phyloP scores from a whole-genome alignment of 306 rosid genomes.

The Morella rubra region DNA sequence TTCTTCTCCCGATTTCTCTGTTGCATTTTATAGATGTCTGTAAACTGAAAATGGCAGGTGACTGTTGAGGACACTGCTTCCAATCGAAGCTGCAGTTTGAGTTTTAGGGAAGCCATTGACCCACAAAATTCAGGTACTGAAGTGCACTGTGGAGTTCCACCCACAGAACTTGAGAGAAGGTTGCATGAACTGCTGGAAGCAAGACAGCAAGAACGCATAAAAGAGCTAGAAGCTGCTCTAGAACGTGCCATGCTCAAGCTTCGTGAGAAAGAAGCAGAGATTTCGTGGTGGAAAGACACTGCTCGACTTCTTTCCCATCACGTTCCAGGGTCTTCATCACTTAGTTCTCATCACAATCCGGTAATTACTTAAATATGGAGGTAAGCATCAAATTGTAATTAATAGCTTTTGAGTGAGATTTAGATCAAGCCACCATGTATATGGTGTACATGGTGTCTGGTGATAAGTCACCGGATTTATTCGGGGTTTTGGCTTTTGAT shows the following conservation, averaged over 20 bases:
- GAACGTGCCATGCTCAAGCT: slow-evolving; percentile 55
- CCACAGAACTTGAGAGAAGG: slow-evolving; percentile 71
- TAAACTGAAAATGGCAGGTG: slow-evolving; percentile 47
- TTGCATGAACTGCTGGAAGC: slow-evolving; percentile 74
- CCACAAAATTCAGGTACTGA: slow-evolving; percentile 45
- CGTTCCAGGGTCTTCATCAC: slow-evolving; percentile 49
- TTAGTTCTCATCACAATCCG: slow-evolving; percentile 48
- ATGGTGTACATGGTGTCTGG: slow-evolving; percentile 15
- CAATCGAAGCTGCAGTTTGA: slow-evolving; percentile 30
- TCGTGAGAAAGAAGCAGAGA: slow-evolving; percentile 61
- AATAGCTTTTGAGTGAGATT: slow-evolving; percentile 28
- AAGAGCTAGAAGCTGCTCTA: slow-evolving; percentile 69
- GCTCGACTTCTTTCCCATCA: slow-evolving; percentile 46
- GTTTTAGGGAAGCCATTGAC: slow-evolving; percentile 52
- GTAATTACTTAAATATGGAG: slow-evolving; percentile 32
- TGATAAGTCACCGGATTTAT: slow-evolving; percentile 9
- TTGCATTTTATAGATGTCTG: slow-evolving; percentile 29
- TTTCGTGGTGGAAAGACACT: slow-evolving; percentile 76
- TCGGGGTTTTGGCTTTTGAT: not conserved
- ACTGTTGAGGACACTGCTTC: slow-evolving; percentile 27
- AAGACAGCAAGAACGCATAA: slow-evolving; percentile 66
- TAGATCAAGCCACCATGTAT: slow-evolving; percentile 12
- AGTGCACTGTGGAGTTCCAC: slow-evolving; percentile 55
- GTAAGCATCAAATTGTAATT: slow-evolving; percentile 30
- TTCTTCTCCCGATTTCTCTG: not conserved